Conservation (phyloP, 2,329 filamentous ascomycete species). For the Penicillium polonicum region DNA sequence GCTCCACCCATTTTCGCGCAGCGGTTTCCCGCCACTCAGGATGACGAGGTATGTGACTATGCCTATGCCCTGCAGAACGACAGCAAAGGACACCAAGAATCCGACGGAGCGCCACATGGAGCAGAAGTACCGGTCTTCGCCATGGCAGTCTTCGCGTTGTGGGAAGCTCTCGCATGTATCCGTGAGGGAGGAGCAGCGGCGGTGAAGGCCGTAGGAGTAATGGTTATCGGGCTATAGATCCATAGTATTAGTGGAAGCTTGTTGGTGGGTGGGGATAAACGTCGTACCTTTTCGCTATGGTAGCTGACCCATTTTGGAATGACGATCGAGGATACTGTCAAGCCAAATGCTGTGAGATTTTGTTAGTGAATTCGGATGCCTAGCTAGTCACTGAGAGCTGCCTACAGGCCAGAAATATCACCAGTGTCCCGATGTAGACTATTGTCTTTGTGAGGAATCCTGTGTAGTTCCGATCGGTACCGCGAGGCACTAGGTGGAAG, state of each 20-base stretch:
- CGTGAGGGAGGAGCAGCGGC: constrained; percentile 70
- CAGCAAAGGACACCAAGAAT: constrained; percentile 81
- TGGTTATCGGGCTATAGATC: constrained; percentile 51
- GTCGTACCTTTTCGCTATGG: constrained; percentile 43
- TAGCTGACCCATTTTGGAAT: constrained; percentile 51
- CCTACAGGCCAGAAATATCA: constrained; percentile 47
- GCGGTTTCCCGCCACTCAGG: constrained; percentile 73
- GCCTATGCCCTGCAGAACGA: constrained; percentile 76
- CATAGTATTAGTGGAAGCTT: neutral
- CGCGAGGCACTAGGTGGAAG: constrained; percentile 45
- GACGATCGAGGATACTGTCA: constrained; percentile 49
- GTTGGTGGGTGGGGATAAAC: neutral
- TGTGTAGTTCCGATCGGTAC: constrained; percentile 47
- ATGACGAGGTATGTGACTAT: constrained; percentile 78
- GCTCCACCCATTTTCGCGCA: constrained; percentile 80
- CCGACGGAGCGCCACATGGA: constrained; percentile 86
- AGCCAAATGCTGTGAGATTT: constrained; percentile 38
- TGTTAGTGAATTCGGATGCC: neutral
- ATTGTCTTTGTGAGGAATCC: constrained; percentile 51
- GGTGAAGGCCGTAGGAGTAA: constrained; percentile 75
- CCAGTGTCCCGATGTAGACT: constrained; percentile 46
- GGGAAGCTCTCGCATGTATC: constrained; percentile 61
- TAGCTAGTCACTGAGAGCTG: neutral
- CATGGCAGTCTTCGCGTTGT: constrained; percentile 63
- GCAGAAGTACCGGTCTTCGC: constrained; percentile 74